These are phyloP conservation scores for Hypoxylon sp. DNA, from an alignment of 2,329 filamentous ascomycete genomes.

Conservation along the genomic window DNA sequence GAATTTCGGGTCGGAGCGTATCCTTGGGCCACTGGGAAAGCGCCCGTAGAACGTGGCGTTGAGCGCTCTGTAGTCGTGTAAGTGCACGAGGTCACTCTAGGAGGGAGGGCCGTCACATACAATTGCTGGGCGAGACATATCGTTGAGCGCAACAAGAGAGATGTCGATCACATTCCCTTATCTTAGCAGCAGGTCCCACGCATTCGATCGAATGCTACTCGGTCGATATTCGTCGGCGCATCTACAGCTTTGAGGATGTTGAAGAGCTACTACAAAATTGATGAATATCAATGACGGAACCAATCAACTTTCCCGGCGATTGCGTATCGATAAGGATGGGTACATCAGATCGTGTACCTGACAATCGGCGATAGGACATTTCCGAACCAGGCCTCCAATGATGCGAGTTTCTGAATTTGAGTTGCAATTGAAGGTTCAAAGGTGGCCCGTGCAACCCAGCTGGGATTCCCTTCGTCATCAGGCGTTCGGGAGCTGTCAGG, in stretches of 20 bases:
- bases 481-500: conserved; percentile 17
- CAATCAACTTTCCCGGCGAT: conserved; percentile 19
- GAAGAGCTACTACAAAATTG: conserved; percentile 36
- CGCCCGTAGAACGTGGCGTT: conserved; percentile 62
- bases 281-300: conserved; percentile 38
- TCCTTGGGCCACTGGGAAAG: conserved; percentile 74
- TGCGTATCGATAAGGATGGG: conserved; percentile 20
- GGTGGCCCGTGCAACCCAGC: conserved; percentile 19
- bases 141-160: background rate
- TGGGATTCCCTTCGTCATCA: conserved; percentile 1
- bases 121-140: conserved; percentile 47
- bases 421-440: background rate
- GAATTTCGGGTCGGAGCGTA: conserved; percentile 70
- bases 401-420: conserved; percentile 17
- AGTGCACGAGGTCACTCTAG: conserved; percentile 4
- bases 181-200: background rate
- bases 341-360: background rate
- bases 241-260: conserved; percentile 25
- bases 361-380: conserved; percentile 26
- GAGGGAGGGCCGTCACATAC: conserved; percentile 39
- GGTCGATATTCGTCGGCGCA: conserved; percentile 27
- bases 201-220: conserved; percentile 12
- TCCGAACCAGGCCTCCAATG: conserved; percentile 38
- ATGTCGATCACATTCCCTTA: conserved; percentile 27
- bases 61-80: conserved; percentile 55